These are phyloP conservation scores for Jasminum sambac DNA, from an alignment of 257 asterid genomes.

Conservation along the genomic window DNA sequence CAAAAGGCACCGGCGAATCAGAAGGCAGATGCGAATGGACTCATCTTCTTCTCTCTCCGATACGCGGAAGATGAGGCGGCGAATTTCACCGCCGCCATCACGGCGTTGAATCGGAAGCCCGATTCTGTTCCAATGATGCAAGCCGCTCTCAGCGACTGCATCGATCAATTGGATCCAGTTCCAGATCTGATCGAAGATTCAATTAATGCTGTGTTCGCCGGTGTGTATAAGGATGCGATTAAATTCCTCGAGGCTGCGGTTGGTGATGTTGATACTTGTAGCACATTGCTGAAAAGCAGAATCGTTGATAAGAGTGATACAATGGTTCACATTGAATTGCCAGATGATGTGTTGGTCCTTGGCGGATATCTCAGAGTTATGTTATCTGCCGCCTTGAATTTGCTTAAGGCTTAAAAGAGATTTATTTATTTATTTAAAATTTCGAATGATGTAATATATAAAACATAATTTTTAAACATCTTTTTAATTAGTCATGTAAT, in stretches of 20 bases:
- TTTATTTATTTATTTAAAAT: too few relatives aligned
- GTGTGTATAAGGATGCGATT: constrained; percentile 30
- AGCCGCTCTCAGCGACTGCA: constrained; percentile 50
- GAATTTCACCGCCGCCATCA: constrained; percentile 27
- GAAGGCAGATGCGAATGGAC: constrained; percentile 32
- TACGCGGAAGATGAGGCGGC: constrained; percentile 36
- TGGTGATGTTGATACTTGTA: constrained; percentile 36
- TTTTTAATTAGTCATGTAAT: too few relatives aligned
- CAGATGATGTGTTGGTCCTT: constrained; percentile 21
- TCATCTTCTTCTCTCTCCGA: constrained; percentile 44
- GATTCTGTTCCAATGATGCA: constrained; percentile 38
- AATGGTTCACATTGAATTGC: constrained; percentile 6
- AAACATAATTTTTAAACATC: too few relatives aligned
- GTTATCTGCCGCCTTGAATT: constrained; percentile 37
- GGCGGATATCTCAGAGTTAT: constrained; percentile 23
- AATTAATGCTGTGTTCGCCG: constrained; percentile 19
- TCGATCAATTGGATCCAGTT: constrained; percentile 43
- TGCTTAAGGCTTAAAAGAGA: constrained; percentile 21
- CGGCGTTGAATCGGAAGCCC: background rate
- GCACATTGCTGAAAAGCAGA: constrained; percentile 22
- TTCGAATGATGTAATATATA: too few relatives aligned
- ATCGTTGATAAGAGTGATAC: constrained; percentile 14
- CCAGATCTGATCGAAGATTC: constrained; percentile 64
- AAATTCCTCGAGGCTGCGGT: constrained; percentile 38
- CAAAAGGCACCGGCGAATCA: constrained; percentile 30